phyloP scores from a whole-genome alignment of 2,329 filamentous ascomycete genomes.

The Colletotrichum nymphaeae region DNA sequence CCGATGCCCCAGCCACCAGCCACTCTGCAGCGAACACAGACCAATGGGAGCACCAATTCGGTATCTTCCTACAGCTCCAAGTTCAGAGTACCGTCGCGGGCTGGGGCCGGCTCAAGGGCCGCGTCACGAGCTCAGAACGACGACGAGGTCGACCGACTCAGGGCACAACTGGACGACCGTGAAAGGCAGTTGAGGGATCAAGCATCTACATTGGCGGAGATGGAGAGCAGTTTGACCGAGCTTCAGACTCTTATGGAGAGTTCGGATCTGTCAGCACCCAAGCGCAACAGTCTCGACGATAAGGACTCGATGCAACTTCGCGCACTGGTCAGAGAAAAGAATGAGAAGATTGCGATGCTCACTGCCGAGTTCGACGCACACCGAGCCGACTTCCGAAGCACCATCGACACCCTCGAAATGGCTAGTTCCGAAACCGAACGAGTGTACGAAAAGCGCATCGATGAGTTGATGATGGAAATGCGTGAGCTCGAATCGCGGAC shows the following conservation, averaged over 20 bases:
- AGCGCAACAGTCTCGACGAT: conserved; percentile 67
- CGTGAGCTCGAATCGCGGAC: conserved; percentile 84
- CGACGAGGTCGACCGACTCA: conserved; percentile 80
- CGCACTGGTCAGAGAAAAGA: conserved; percentile 90
- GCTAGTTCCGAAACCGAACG: conserved; percentile 95
- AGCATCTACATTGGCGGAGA: conserved; percentile 82
- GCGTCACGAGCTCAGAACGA: conserved; percentile 63
- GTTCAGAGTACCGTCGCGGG: conserved; percentile 63
- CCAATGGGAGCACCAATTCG: conserved; percentile 65
- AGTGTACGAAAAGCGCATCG: conserved; percentile 94
- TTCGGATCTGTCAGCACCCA: conserved; percentile 54
- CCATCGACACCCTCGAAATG: conserved; percentile 95
- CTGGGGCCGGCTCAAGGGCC: conserved; percentile 47
- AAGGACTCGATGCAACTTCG: conserved; percentile 83
- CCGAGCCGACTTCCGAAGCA: conserved; percentile 94
- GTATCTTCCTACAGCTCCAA: conserved; percentile 66
- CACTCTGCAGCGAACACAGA: conserved; percentile 62
- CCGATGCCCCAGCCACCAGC: conserved; percentile 61
- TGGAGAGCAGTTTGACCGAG: conserved; percentile 89
- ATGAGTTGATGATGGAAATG: conserved; percentile 85
- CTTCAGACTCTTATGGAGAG: conserved; percentile 76
- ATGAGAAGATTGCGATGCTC: conserved; percentile 93
- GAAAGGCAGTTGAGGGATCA: conserved; percentile 93
- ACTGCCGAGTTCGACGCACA: conserved; percentile 96
- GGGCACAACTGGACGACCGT: conserved; percentile 81